Base-by-base conservation (phyloP, 2,329 filamentous ascomycete genomes). In the Alternaria dauci region DNA sequence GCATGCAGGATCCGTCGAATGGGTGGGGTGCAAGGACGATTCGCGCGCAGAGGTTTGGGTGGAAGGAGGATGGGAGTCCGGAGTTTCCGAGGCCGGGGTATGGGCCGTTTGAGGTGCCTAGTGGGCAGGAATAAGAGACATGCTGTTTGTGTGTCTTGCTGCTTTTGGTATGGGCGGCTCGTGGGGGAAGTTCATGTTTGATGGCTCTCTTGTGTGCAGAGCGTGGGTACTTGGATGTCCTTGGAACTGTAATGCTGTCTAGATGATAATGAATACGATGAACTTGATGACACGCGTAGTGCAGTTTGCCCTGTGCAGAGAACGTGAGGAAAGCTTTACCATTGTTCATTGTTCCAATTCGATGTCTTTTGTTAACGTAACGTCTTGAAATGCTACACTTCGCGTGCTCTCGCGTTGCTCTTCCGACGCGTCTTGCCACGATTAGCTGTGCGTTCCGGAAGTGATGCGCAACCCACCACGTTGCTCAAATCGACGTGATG, bases 11-110 rank as follows among this genome's bases (percentile, higher is more conserved):
- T 66, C 81, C 81, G n/a, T 75, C 75, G 26, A 80, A 78, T 48
- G 81, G 83, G 0, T 84, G 82, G 83, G 68, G 65, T 28, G 82
- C 81, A 23, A 75, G 83, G 51, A 83, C 80, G n/a, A 82, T 85
- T 50, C 69, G 83, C 8, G 71, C 82, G 34, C 83, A 85, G 74
- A 80, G 76, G 66, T 84, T 84, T 60, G 74, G 65, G 1, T 85
- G 81, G 82, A 82, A 82, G 57, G 73, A 76, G 7, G 81, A 84
- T 63, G 83, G 83, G 0, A 78, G 71, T 11, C 83, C 83, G 0
- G 76, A 72, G 0, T 85, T 85, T 61, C 83, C 83, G 2, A 72
- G 75, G 58, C 83, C 83, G 7, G 81, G 82, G 0, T 83, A 84
- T 71, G 82, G 83, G 2, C 82, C 83, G 2, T 85, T 82, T 58